Base-by-base conservation (phyloP, 2,329 filamentous ascomycete genomes). In the Pseudogymnoascus sp. region DNA sequence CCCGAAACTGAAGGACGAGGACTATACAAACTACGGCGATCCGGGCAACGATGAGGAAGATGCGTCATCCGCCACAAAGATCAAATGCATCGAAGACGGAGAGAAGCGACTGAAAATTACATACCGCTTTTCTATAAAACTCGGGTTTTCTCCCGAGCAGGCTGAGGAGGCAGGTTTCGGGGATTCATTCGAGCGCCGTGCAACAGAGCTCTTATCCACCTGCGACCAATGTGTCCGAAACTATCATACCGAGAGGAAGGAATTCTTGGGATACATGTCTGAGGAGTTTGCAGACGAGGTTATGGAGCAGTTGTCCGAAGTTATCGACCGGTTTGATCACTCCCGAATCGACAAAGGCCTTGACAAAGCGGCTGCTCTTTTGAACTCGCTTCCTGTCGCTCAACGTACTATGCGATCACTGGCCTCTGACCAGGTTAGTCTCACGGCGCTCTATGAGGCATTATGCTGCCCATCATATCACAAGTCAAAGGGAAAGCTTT, bases 381-480 rank as follows among this genome's bases (percentile, higher is more conserved):
- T 88, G 42, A 75, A 77, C 64, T 74, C 74, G 11, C 69, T 67
- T 7, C 68, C 72, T 14, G 62, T 65, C n/a, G 28, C 63, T 1
- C 59, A 68, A 44, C 70, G 71, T 21, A 71, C 64, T 25, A 71
- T 72, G 63, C 64, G 56, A 16, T 59, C 70, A 12, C 67, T 74
- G n/a, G 65, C 67, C 21, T 73, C 80, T 5, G 76, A 82, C 28
- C 77, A 82, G 1, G 78, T 83, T 28, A 85, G 90, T 5, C 83
- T 95, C 60, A 83, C 94, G 64, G 88, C 91, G 10, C 84, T 97
- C 31, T 96, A 95, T 70, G 93, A 97, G 73, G 88, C 89, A 0
- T 78, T 97, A 61, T 96, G 92, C 73, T 96, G 89, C 73, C 85
- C 92, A 67, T 82, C 88, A 0, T 91, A 95, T 72, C 79, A 97